Conservation (phyloP, 148 eudicot genomes). For the Heliosperma pusillum region DNA sequence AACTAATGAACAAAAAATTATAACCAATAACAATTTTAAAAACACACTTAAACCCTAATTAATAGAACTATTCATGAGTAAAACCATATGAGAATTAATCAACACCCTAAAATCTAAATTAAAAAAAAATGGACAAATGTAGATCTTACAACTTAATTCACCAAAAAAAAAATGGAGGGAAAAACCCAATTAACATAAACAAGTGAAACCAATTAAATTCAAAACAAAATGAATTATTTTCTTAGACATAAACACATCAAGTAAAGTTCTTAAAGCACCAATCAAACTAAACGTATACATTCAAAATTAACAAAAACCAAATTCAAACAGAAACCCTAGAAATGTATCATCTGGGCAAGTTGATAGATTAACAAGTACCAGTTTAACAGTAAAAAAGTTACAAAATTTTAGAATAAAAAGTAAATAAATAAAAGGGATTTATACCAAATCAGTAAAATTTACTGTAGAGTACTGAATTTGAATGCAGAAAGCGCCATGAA, state of each 20-base stretch:
- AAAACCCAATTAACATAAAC: not conserved
- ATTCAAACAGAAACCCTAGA: conserved; percentile 27
- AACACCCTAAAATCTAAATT: conserved; percentile 8
- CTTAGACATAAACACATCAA: not conserved
- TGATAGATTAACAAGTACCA: not conserved
- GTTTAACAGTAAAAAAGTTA: not conserved
- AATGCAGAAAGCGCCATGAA: conserved; percentile 13
- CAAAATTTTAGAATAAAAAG: not conserved
- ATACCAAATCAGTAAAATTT: conserved; percentile 19
- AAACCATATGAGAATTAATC: not conserved
- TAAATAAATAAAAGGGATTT: not conserved
- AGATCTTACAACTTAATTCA: conserved; percentile 10
- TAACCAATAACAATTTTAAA: not conserved
- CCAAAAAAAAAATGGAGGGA: conserved; percentile 17
- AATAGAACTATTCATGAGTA: not conserved
- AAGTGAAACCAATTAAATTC: not conserved
- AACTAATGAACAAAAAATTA: not conserved
- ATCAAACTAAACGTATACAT: not conserved
- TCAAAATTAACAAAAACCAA: not conserved
- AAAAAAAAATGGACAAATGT: not conserved
- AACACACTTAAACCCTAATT: not conserved
- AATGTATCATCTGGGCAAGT: conserved; percentile 6
- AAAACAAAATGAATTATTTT: not conserved
- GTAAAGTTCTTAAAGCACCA: not conserved
- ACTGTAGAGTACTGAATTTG: conserved; percentile 25